Evolutionary conservation across 2,329 filamentous ascomycete species (phyloP), one percentile per base, ranked within the genome.

Genomic region (Bipolaris cookei): DNA sequence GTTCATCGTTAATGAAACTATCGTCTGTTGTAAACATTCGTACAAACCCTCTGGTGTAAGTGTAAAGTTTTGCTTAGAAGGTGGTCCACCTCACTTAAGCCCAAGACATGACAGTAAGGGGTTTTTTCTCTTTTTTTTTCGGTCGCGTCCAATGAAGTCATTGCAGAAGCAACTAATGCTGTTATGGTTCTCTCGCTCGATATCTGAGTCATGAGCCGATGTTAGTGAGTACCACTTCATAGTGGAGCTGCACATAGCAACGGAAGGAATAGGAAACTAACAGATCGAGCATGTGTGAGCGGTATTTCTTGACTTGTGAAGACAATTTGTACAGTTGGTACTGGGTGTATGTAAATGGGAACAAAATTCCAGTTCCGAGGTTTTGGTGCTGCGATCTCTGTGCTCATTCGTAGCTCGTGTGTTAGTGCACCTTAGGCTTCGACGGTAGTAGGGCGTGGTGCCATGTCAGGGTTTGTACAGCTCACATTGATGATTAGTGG

Each of bases 211-310:
- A 23, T 21, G 39, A 6, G 25, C 8, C 4, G 13, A n/a, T 42
- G 39, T 42, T 42, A n/a, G 13, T 8, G 39, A 25, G 21, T 11
- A 42, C 23, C 21, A 11, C 21, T 42, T 23, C 6, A 42, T 42
- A 25, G 21, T 18, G 39, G 39, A 42, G 14, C 39, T 23, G 21
- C 39, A 25, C 18, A 42, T n/a, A 30, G 30, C 8, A 23, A 21
- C 43, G 43, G 28, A 46, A 34, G 28, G 16, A 34, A 46, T n/a
- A 32, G 43, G 28, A 28, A 46, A 46, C 28, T 46, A 46, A 16
- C 20, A 25, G 23, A 23, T 41, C 38, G 23, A n/a, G 10, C 20
- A 13, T 18, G 38, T 41, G 38, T 20, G 23, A 41, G 20, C 38
- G 38, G 32, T 28, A 46, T 6, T 34, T 16, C 43, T 46, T 34